phyloP scores from a whole-genome alignment of 2,329 filamentous ascomycete species.

The Polytolypa hystricis region DNA sequence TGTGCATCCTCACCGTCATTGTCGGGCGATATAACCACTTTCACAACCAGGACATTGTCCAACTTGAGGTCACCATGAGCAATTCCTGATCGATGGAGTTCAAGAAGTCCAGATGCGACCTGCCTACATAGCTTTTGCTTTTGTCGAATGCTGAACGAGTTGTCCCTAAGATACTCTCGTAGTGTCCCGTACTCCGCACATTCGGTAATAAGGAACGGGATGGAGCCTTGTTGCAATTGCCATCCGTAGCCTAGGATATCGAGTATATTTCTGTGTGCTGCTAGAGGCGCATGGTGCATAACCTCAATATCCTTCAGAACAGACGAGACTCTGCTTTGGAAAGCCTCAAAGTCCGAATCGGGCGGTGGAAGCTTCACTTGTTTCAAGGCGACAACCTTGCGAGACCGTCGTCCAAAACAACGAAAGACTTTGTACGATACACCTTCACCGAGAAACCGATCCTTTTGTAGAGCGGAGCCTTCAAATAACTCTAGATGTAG shows the following conservation, averaged over 20 bases:
- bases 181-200: constrained; percentile 15
- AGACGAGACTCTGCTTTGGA: constrained; percentile 11
- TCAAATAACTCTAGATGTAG: background rate
- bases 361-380: background rate
- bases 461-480: background rate
- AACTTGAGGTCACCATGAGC: constrained; percentile 21
- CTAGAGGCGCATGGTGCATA: constrained; percentile 14
- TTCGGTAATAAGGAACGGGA: constrained; percentile 16
- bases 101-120: constrained; percentile 17
- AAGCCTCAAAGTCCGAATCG: constrained; percentile 5
- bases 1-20: constrained; percentile 1
- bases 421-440: background rate
- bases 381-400: background rate
- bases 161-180: constrained; percentile 8
- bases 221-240: constrained; percentile 11
- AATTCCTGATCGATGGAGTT: constrained; percentile 20
- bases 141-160: constrained; percentile 3
- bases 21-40: constrained; percentile 8
- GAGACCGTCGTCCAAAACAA: background rate
- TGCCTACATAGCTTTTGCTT: constrained; percentile 16
- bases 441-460: background rate
- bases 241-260: constrained; percentile 16
- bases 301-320: constrained; percentile 14
- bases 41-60: constrained; percentile 20
- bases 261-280: constrained; percentile 16